Base-by-base conservation (phyloP, 2,329 filamentous ascomycete genomes). In the Dactylellina cionopaga region DNA sequence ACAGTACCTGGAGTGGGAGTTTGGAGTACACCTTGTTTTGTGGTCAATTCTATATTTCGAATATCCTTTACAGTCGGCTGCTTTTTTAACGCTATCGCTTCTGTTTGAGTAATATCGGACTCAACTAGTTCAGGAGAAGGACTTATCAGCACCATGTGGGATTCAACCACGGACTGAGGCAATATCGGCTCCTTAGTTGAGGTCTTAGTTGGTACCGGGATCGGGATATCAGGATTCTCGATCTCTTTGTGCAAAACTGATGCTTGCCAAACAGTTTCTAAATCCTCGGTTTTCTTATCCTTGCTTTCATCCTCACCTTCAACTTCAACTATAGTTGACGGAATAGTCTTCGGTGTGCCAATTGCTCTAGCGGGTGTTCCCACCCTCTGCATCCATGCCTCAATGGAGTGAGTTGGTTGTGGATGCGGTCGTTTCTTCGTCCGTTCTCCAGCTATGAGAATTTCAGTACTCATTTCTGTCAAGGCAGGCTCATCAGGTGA, bases 391-490 rank as follows among this genome's bases (percentile, higher is more conserved):
- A 65, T 52, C 68, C 68, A 72, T 11, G 64, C 68, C 22, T 59
- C 51, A 29, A 72, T 64, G 5, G 68, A 54, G 33, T 39, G n/a
- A 6, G 27, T 49, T 3, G 58, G 52, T 31, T 59, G 68, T 7
- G 17, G 46, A 37, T 72, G 68, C 25, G 68, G 17, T 46, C 68
- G n/a, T 27, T 72, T 72, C 25, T 47, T 46, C 11, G 19, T 65
- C 9, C 68, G 19, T 24, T 65, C 51, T 5, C 68, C 68, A 39
- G 51, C 68, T 13, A 72, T 72, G 11, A 59, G 54, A 15, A 72
- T 72, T 25, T 72, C 68, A n/a, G 68, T 72, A 29, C 68, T 72
- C 49, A 72, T 72, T 17, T 72, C 68, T 6, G 68, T 72, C 47
- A 72, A 15, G 2, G 68, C 68, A 2, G 58, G 27, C 27, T 72